Percentiles rank a stretch among this genome's conserved stretches.
Conservation (phyloP, 176 grass and related monocot species). For the Oryza meyeriana region DNA sequence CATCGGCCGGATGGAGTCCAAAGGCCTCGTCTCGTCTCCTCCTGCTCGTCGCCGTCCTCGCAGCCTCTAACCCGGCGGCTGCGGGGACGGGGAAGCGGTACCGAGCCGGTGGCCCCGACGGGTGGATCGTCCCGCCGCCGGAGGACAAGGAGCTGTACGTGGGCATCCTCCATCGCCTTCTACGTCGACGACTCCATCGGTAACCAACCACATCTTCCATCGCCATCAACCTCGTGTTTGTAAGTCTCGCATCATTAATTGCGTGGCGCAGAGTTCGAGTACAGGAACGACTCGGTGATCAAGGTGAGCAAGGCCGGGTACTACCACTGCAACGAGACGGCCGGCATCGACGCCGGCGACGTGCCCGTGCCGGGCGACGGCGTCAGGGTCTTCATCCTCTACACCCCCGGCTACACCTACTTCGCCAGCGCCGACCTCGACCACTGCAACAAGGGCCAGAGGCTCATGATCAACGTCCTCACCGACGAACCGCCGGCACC, state of each 20-base stretch:
- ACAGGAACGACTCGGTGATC: slow-evolving; percentile 79
- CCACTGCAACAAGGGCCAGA: slow-evolving; percentile 61
- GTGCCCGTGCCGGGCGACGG: slow-evolving; percentile 42
- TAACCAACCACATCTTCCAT: neutral
- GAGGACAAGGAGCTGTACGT: slow-evolving; percentile 43
- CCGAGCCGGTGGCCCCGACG: slow-evolving; percentile 62
- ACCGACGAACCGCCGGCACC: neutral
- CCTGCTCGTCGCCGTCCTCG: neutral
- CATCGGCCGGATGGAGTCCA: too few relatives aligned
- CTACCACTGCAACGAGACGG: slow-evolving; percentile 82
- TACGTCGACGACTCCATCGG: slow-evolving; percentile 59
- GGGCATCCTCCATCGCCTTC: slow-evolving; percentile 63
- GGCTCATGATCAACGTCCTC: slow-evolving; percentile 52
- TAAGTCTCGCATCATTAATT: too few relatives aligned
- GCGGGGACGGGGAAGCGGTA: slow-evolving; percentile 1
- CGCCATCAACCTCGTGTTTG: too few relatives aligned
- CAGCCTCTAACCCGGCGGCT: neutral
- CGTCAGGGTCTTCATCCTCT: slow-evolving; percentile 47
- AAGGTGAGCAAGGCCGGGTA: slow-evolving; percentile 55
- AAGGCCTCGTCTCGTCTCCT: too few relatives aligned
- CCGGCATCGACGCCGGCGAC: neutral
- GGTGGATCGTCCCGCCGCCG: slow-evolving; percentile 61
- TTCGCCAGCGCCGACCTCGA: slow-evolving; percentile 58
- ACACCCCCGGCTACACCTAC: slow-evolving; percentile 50
- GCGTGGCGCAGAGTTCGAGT: slow-evolving; percentile 58